Conservation (phyloP, 495 filamentous ascomycete genomes). For the Annulohypoxylon stygium region DNA sequence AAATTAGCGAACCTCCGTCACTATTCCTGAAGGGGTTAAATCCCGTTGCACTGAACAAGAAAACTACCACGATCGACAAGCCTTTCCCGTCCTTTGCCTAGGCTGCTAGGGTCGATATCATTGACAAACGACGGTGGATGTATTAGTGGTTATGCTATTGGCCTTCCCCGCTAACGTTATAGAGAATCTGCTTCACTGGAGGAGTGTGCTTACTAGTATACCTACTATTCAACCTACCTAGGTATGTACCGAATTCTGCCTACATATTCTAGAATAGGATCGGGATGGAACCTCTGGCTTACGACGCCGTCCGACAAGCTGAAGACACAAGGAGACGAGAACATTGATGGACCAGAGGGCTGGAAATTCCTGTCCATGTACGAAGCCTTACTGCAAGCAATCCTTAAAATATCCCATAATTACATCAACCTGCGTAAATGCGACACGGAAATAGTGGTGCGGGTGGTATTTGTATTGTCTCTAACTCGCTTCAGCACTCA, state of each 20-base stretch:
- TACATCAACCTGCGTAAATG: conserved; percentile 43
- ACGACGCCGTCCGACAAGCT: conserved; percentile 8
- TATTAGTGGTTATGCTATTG: conserved; percentile 8
- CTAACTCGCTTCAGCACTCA: conserved; percentile 16
- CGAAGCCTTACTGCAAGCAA: conserved; percentile 38
- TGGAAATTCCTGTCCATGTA: conserved; percentile 17
- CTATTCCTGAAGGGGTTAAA: conserved; percentile 48
- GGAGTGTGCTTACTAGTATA: not conserved
- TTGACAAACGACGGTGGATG: conserved; percentile 10
- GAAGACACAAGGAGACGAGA: not conserved
- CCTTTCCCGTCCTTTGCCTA: conserved; percentile 28
- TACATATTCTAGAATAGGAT: too few relatives aligned
- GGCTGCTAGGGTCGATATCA: conserved; percentile 25
- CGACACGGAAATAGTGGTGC: conserved; percentile 19
- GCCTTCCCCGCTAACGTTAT: not conserved
- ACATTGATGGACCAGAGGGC: not conserved
- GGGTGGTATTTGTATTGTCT: conserved; percentile 23
- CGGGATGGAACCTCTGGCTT: conserved; percentile 21
- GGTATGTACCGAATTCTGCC: not conserved
- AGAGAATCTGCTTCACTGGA: not conserved
- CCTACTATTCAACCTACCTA: not conserved
- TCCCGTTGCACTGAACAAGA: conserved; percentile 49
- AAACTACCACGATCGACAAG: conserved; percentile 44
- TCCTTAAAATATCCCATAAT: conserved; percentile 41
- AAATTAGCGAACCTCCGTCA: conserved; percentile 47